A percentile compares a stretch with the other conserved stretches of the same genome.
These are phyloP conservation scores for Colletotrichum destructivum DNA, from an alignment of 2,329 filamentous ascomycete species.

Conservation along the genomic window DNA sequence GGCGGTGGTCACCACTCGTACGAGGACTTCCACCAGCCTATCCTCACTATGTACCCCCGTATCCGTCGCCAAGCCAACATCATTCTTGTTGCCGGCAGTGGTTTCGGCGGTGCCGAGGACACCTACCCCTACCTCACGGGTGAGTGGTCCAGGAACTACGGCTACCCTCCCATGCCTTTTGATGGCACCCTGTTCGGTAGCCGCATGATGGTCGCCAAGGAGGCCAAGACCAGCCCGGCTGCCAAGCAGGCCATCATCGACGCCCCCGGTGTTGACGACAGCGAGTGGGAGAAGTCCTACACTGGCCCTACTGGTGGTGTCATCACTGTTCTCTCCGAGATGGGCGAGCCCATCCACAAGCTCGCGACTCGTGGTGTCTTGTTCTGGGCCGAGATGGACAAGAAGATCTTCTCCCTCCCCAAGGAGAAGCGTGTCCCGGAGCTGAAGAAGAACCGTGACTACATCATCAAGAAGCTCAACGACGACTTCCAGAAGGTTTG, in stretches of 20 bases:
- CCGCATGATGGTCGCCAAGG: constrained; percentile 95
- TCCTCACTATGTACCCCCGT: constrained; percentile 91
- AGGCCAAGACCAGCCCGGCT: constrained; percentile 88
- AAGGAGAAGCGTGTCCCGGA: constrained; percentile 93
- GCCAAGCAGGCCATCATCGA: constrained; percentile 94
- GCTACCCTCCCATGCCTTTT: constrained; percentile 94
- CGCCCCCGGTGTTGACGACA: constrained; percentile 85
- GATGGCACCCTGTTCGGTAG: constrained; percentile 93
- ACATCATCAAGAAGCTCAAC: constrained; percentile 96
- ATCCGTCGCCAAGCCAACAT: constrained; percentile 90
- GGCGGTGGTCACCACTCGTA: constrained; percentile 96
- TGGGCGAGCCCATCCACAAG: constrained; percentile 99
- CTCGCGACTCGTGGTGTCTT: constrained; percentile 94
- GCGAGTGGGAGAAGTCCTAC: constrained; percentile 93
- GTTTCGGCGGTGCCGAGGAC: constrained; percentile 90
- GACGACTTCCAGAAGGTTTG: constrained; percentile 97
- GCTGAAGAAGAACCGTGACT: constrained; percentile 88
- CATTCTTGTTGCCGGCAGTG: constrained; percentile 90
- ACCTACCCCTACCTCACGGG: constrained; percentile 95
- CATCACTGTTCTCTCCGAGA: constrained; percentile 97
- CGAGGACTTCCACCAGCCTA: constrained; percentile 94
- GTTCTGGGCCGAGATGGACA: constrained; percentile 99
- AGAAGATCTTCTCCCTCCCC: constrained; percentile 96
- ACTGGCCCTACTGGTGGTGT: constrained; percentile 92
- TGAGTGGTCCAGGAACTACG: constrained; percentile 87